Conservation (phyloP, 148 eudicot species). For the Persicaria maculosa region DNA sequence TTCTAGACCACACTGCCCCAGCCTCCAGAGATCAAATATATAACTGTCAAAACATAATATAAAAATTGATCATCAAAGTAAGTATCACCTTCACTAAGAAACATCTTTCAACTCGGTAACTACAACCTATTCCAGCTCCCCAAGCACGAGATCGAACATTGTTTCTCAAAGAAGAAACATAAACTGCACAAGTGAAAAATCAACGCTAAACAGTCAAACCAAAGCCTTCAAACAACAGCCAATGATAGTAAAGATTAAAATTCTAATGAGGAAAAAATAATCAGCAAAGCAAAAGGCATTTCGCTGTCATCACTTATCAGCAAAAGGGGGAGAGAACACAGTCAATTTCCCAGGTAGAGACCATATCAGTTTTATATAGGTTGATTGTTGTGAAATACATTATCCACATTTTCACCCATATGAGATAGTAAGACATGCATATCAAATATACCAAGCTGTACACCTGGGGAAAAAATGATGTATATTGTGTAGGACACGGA, state of each 20-base stretch:
- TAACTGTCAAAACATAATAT: background rate
- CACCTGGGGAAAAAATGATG: background rate
- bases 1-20: background rate
- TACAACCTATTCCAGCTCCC: slow-evolving; percentile 97
- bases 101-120: slow-evolving; percentile 88
- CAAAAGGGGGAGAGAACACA: background rate
- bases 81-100: slow-evolving; percentile 75
- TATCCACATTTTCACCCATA: background rate
- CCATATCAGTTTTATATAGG: background rate
- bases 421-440: background rate
- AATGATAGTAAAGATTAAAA: background rate
- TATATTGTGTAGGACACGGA: background rate
- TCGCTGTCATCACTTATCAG: background rate
- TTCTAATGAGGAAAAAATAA: background rate
- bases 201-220: slow-evolving; percentile 13
- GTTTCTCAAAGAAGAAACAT: slow-evolving; percentile 80
- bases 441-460: background rate
- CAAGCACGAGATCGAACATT: slow-evolving; percentile 98
- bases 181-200: slow-evolving; percentile 36
- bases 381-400: background rate
- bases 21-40: background rate
- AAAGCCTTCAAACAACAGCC: background rate
- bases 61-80: background rate
- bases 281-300: background rate
- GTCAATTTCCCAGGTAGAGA: background rate